Evolutionary conservation across 1,284 basidiomycete genomes (phyloP), one percentile per base, ranked within the genome.

Genomic region (Apiotrichum laibachii): DNA sequence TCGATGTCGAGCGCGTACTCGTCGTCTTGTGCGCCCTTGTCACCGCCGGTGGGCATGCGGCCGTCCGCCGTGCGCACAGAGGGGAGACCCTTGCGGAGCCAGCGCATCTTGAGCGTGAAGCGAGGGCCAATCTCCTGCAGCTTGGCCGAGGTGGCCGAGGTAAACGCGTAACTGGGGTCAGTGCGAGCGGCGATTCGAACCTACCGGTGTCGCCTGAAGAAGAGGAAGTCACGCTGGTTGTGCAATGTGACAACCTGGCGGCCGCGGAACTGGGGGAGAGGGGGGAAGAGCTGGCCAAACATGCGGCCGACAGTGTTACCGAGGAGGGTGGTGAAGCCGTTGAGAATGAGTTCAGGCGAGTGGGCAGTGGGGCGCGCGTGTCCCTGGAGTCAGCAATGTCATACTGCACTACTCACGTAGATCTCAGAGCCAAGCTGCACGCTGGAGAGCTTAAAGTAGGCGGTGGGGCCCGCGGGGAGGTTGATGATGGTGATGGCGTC

Each of bases 101-200:
- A 95, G 37, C 88, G 82, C 58, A 99, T 80, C 80, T 99, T 99
- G 19, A 99, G 82, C 0, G 96, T 99, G 74, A 99, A 98, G 33
- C 95, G 85, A 6, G 96, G 96, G 0, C 96, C 96, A 62, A 99
- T 99, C 77, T 99, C 96, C 77, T 99, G 96, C 53, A 99, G 80
- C 18, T 89, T 87, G 12, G 97, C 93, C 72, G 92, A 94, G 66
- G 93, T 92, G 7, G 88, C 82, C 0, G 90, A 90, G 50, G 91
- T 85, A 77, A 97, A 98, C 45, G 92, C 90, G 76, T 97, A 97
- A 68, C 92, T 92, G 58, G 35, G 53, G 55, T 19, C 56, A 59
- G 6, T 10, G 7, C 33, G 59, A 48, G 37, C 35, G 37, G 58
- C 39, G 47, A n/a, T 19, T 18, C 40, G 47, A 53, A 67, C 81